These are phyloP conservation scores for Solanum clarkiae DNA, from an alignment of 257 asterid species.

Conservation along the genomic window DNA sequence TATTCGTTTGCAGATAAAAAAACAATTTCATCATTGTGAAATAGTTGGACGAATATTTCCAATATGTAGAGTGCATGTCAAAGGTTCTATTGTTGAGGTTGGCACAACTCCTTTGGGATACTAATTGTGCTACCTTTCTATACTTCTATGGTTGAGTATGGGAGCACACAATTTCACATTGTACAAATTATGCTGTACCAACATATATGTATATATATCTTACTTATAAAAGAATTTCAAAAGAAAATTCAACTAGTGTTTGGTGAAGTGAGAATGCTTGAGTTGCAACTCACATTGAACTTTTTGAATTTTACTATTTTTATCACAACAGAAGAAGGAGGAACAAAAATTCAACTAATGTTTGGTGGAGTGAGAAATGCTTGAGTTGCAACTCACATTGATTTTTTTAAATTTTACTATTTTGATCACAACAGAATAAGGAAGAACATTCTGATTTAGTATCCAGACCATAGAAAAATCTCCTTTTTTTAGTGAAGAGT, in stretches of 20 bases:
- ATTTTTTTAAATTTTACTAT: neutral
- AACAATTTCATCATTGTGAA: slow-evolving; percentile 27
- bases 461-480: neutral
- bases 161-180: neutral
- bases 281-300: neutral
- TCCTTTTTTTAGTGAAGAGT: neutral
- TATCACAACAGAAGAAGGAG: neutral
- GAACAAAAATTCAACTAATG: neutral
- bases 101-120: slow-evolving; percentile 6
- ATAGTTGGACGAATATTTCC: slow-evolving; percentile 79
- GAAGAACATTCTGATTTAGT: neutral
- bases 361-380: neutral
- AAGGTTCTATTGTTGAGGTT: slow-evolving; percentile 70
- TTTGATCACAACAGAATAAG: neutral
- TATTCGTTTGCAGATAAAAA: slow-evolving; percentile 35
- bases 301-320: neutral
- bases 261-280: neutral
- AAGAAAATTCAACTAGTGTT: neutral
- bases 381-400: neutral
- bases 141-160: neutral
- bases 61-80: slow-evolving; percentile 53
- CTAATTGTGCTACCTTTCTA: neutral
- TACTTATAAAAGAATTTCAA: neutral
- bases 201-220: neutral
- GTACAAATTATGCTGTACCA: neutral